Percentiles rank a stretch among this genome's conserved stretches.
phyloP scores from a whole-genome alignment of 345 rosid genomes.

The Erucastrum elatum region DNA sequence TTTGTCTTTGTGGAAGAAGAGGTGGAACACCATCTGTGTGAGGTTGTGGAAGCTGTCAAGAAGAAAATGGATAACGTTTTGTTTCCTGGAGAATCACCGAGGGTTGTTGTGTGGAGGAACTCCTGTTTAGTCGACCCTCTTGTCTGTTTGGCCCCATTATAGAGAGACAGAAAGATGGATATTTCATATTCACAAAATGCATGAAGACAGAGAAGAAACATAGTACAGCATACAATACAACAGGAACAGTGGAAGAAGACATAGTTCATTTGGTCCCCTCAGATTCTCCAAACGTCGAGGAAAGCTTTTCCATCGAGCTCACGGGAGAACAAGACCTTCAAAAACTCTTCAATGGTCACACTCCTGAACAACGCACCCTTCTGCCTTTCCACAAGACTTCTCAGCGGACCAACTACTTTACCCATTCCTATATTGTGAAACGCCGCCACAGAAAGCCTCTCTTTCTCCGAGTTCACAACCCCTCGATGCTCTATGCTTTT shows the following conservation, averaged over 20 bases:
- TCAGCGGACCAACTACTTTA: constrained; percentile 36
- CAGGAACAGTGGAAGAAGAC: not conserved
- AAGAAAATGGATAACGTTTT: constrained; percentile 36
- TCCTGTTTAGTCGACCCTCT: too few species aligned
- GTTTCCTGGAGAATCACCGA: constrained; percentile 35
- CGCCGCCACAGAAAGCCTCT: constrained; percentile 40
- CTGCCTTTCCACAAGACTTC: constrained; percentile 23
- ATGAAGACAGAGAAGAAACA: not conserved
- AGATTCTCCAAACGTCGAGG: constrained; percentile 36
- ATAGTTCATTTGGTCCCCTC: not conserved
- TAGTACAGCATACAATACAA: not conserved
- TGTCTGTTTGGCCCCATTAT: constrained; percentile 35
- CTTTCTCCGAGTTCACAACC: constrained; percentile 38
- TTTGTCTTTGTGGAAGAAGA: constrained; percentile 69
- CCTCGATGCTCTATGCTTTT: constrained; percentile 42
- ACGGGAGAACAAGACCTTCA: constrained; percentile 20
- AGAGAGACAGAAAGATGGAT: too few species aligned
- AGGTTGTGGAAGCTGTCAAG: constrained; percentile 45
- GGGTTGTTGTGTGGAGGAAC: constrained; percentile 55
- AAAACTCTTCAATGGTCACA: constrained; percentile 13
- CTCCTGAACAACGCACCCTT: constrained; percentile 32
- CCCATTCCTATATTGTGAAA: constrained; percentile 27
- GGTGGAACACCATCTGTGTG: constrained; percentile 61
- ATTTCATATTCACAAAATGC: too few species aligned
- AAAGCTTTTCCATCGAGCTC: constrained; percentile 36